Evolutionary conservation across 768 basidiomycete genomes (phyloP), one percentile per base, ranked within the genome.

Genomic region (Calocera cornea): DNA sequence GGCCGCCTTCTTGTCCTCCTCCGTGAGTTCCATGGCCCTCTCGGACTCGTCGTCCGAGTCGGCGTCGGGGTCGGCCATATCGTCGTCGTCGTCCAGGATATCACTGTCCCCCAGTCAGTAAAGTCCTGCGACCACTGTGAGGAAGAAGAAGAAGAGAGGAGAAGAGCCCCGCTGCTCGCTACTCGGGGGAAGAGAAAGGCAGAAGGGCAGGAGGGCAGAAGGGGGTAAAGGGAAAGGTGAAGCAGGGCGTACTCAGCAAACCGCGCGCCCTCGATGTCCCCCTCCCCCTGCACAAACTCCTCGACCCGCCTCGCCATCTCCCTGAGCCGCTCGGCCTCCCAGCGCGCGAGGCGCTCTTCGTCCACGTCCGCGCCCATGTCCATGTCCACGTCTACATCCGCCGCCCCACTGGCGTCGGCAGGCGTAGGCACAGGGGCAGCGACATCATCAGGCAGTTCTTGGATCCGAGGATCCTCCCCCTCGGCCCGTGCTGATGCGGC

Each of bases 191-290:
- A 24, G 24, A 60, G 29, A 14, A 14, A n/a, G 44, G 66, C 38
- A 66, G 66, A 63, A 50, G 47, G 16, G 19, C 80, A n/a, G n/a
- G n/a, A n/a, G n/a, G n/a, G n/a, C n/a, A n/a, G n/a, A n/a, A n/a
- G n/a, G n/a, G n/a, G n/a, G n/a, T n/a, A n/a, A n/a, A n/a, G n/a
- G n/a, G n/a, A n/a, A n/a, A n/a, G n/a, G n/a, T n/a, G n/a, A n/a
- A n/a, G n/a, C n/a, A n/a, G n/a, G n/a, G n/a, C 89, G 73, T 77
- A 98, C 95, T 97, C 95, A 66, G 87, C 86, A 73, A 99, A 95
- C 70, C 81, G 78, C 0, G 93, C 97, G 2, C 97, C 97, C 69
- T 92, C 88, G 10, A 97, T 69, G 68, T 90, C 88, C 1, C 97
- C 97, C 73, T 95, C 78, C 1, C 90, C 93, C 71, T 92, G 86